These are phyloP conservation scores for Pyrenophora seminiperda DNA, from an alignment of 2,329 filamentous ascomycete genomes.

Conservation along the genomic window DNA sequence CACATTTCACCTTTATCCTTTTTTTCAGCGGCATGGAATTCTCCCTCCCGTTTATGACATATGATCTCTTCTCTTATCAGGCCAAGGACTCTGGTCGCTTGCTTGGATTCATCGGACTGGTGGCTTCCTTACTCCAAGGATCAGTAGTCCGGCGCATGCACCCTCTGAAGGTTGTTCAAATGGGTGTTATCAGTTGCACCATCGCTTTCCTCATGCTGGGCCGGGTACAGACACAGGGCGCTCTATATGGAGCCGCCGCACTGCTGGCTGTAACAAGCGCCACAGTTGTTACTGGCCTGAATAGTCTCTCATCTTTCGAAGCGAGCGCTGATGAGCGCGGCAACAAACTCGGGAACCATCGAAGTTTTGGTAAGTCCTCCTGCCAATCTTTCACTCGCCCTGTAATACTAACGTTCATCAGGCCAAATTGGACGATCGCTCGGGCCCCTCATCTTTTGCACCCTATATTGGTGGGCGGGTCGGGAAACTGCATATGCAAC, in stretches of 20 bases:
- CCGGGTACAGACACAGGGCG: conserved; percentile 67
- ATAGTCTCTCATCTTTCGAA: conserved; percentile 90
- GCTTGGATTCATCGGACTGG: conserved; percentile 86
- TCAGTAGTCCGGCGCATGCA: conserved; percentile 85
- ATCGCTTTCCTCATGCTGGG: conserved; percentile 80
- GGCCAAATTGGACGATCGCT: conserved; percentile 87
- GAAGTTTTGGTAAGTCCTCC: conserved; percentile 60
- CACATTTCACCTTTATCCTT: conserved; percentile 89
- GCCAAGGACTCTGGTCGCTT: conserved; percentile 82
- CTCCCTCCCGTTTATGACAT: conserved; percentile 95
- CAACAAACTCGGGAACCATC: conserved; percentile 80
- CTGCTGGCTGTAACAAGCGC: conserved; percentile 88
- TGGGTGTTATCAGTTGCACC: conserved; percentile 78
- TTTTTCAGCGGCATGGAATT: conserved; percentile 99
- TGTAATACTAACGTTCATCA: conserved; percentile 43
- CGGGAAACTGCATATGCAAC: conserved; percentile 81
- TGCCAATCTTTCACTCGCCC: background rate
- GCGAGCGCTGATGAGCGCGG: conserved; percentile 80
- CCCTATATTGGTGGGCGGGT: conserved; percentile 98
- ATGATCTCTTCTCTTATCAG: conserved; percentile 84
- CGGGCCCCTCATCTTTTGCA: conserved; percentile 89
- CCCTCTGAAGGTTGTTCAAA: conserved; percentile 77
- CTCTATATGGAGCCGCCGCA: conserved; percentile 80
- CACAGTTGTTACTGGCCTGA: conserved; percentile 92
- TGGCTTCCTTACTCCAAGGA: conserved; percentile 91